Percentiles rank a stretch among this genome's conserved stretches.
Evolutionary conservation across 371 early-diverging fungal species (phyloP).

Genomic region (Mortierella sp.): DNA sequence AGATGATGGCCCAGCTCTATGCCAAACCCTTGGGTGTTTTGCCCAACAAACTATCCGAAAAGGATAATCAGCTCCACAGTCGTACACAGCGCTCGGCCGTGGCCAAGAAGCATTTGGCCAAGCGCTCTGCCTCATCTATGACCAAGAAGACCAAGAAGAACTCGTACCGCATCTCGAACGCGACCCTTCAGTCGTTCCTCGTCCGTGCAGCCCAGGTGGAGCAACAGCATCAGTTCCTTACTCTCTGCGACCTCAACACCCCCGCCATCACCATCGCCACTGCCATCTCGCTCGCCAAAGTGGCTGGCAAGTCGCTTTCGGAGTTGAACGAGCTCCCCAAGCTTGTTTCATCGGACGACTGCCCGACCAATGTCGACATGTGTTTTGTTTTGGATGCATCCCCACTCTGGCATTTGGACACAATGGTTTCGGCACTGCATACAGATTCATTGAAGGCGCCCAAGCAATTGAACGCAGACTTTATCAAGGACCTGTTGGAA

Average conservation of each 20-base stretch:
- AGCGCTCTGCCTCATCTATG: too few species aligned
- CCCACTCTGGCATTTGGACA: constrained; percentile 50
- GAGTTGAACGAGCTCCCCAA: constrained; percentile 37
- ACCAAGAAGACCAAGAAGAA: too few species aligned
- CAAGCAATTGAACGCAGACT: constrained; percentile 31
- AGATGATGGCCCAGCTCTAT: constrained; percentile 50
- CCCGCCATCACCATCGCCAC: constrained; percentile 32
- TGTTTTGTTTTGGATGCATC: constrained; percentile 49
- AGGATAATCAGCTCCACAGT: neutral
- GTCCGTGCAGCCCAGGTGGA: constrained; percentile 42
- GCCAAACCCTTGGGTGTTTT: constrained; percentile 44
- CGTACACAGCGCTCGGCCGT: neutral
- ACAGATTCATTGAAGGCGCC: constrained; percentile 45
- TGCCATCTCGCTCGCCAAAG: constrained; percentile 49
- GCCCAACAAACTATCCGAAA: constrained; percentile 33
- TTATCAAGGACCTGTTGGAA: constrained; percentile 43
- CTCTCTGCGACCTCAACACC: constrained; percentile 26
- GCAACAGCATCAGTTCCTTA: constrained; percentile 43
- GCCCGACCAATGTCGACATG: constrained; percentile 53
- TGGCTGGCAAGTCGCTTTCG: constrained; percentile 28
- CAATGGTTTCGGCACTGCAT: constrained; percentile 52
- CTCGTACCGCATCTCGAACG: constrained; percentile 14
- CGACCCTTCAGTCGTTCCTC: constrained; percentile 37
- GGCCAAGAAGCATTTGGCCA: constrained; percentile 16
- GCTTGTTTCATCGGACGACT: constrained; percentile 24